Conservation (phyloP, 108 stramenopile genomes). For the Stephanodiscus triporus region DNA sequence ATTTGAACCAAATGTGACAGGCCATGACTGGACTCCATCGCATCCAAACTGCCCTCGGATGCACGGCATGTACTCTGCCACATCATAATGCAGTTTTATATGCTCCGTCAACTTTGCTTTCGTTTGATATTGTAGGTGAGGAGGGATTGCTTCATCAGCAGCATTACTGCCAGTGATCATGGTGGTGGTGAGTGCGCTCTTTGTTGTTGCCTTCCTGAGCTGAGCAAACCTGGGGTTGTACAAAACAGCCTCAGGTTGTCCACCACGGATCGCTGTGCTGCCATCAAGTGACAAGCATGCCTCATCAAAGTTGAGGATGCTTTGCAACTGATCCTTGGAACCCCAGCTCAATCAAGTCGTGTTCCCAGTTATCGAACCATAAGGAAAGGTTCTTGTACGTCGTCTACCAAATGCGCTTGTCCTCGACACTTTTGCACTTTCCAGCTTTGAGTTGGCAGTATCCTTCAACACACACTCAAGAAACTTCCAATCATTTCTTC, state of each 20-base stretch:
- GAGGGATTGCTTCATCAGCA: constrained; percentile 6
- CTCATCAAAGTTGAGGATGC: constrained; percentile 13
- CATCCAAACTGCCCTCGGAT: constrained; percentile 18
- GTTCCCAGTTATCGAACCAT: constrained; percentile 2
- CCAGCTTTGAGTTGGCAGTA: background rate
- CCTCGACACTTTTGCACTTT: background rate
- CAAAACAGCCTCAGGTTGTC: constrained; percentile 11
- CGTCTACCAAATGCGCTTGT: constrained; percentile 6
- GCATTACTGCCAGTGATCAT: constrained; percentile 25
- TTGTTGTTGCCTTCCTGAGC: no score
- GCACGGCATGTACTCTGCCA: background rate
- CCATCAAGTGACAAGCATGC: constrained; percentile 18
- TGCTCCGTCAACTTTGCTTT: background rate
- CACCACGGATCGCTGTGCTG: constrained; percentile 13
- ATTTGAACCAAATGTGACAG: constrained; percentile 19
- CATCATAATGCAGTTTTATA: background rate
- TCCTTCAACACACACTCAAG: background rate
- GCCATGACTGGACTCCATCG: background rate
- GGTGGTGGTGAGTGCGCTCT: no score
- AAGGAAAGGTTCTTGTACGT: background rate
- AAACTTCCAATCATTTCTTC: background rate
- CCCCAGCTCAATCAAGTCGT: background rate
- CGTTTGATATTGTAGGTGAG: background rate
- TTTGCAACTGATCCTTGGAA: constrained; percentile 17
- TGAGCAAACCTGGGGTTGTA: constrained; percentile 11